Conservation (phyloP, 345 rosid genomes). For the Salix arbutifolia region DNA sequence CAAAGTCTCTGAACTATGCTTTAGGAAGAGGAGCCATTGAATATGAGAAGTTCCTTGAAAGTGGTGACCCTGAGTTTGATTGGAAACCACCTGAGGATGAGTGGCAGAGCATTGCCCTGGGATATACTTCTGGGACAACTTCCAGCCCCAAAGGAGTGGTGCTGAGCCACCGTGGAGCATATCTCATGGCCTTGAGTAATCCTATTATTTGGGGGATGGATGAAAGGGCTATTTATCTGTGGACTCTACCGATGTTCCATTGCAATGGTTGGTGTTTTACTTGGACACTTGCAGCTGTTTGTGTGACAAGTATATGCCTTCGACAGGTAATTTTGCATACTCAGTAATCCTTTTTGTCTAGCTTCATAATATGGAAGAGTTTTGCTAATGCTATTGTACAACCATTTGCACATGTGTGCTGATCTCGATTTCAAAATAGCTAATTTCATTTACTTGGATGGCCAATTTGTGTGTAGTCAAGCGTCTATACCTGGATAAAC, state of each 20-base stretch:
- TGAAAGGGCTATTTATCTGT: slow-evolving; percentile 78
- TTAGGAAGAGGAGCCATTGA: slow-evolving; percentile 69
- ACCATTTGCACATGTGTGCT: neutral
- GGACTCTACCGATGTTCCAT: slow-evolving; percentile 98
- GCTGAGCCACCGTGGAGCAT: slow-evolving; percentile 85
- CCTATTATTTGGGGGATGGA: slow-evolving; percentile 80
- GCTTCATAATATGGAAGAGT: neutral
- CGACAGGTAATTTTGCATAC: slow-evolving; percentile 60
- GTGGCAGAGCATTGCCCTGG: slow-evolving; percentile 93
- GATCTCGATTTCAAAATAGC: neutral
- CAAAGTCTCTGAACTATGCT: slow-evolving; percentile 45
- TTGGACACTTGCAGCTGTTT: slow-evolving; percentile 81
- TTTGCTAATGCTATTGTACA: slow-evolving; percentile 2
- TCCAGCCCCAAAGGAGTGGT: slow-evolving; percentile 92
- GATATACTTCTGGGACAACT: slow-evolving; percentile 95
- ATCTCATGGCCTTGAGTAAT: slow-evolving; percentile 61
- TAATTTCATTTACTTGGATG: neutral
- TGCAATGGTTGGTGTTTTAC: slow-evolving; percentile 89
- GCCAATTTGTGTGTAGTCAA: neutral
- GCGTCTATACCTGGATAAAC: neutral
- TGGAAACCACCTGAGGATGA: slow-evolving; percentile 92
- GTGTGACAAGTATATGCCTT: slow-evolving; percentile 81
- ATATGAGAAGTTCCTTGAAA: slow-evolving; percentile 71
- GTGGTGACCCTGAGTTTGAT: slow-evolving; percentile 61
- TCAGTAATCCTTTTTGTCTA: no score